phyloP scores from a whole-genome alignment of 495 filamentous ascomycete species.

The Pyrenula massariospora region DNA sequence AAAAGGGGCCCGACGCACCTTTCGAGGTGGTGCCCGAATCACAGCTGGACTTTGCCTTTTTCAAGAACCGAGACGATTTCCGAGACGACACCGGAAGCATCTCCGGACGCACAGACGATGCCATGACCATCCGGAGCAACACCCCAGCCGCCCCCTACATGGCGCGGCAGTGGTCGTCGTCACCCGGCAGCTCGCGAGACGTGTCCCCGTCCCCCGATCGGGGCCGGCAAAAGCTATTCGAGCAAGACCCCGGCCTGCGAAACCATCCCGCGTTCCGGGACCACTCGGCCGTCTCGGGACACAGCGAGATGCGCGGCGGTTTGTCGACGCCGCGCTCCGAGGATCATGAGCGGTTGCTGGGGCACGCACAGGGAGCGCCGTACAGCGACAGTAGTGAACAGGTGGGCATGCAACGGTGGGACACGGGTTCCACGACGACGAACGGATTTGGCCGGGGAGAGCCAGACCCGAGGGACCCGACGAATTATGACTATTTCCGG shows the following conservation, averaged over 20 bases:
- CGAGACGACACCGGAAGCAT: conserved; percentile 74
- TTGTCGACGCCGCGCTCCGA: neutral
- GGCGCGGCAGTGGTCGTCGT: conserved; percentile 21
- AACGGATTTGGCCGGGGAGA: neutral
- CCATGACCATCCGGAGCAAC: conserved; percentile 49
- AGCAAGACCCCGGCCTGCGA: conserved; percentile 1
- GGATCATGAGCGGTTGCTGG: neutral
- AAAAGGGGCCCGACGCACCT: conserved; percentile 35
- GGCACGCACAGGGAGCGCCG: neutral
- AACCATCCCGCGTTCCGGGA: conserved; percentile 8
- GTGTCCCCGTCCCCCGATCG: conserved; percentile 27
- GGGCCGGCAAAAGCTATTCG: neutral
- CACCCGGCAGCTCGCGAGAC: conserved; percentile 30
- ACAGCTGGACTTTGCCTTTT: conserved; percentile 88
- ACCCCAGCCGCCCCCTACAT: conserved; percentile 50
- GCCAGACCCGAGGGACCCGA: neutral
- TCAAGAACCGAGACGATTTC: conserved; percentile 82
- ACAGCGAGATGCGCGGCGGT: neutral
- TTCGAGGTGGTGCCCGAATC: conserved; percentile 87
- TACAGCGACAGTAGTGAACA: neutral
- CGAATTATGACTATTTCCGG: neutral
- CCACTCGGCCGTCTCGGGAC: neutral
- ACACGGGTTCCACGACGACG: neutral
- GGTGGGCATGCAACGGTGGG: neutral
- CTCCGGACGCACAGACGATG: conserved; percentile 55